Evolutionary conservation across 2,329 filamentous ascomycete species (phyloP).

Genomic region (Fusarium foetens): DNA sequence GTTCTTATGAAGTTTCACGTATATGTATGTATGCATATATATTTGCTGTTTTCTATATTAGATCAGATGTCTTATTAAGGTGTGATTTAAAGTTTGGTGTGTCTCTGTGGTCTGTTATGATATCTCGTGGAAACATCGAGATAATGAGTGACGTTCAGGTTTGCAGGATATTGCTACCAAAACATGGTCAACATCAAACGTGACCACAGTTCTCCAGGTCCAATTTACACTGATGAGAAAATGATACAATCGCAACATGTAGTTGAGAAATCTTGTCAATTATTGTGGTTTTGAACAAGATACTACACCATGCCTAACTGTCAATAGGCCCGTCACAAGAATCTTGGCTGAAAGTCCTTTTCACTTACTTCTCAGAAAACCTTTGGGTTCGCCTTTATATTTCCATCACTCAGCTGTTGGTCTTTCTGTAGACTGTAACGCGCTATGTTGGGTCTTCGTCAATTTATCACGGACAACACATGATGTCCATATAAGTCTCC

Average conservation of each 20-base stretch:
- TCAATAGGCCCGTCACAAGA: background rate
- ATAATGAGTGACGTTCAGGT: background rate
- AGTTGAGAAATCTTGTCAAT: no score
- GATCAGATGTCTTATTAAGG: fast-evolving
- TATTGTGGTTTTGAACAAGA: background rate
- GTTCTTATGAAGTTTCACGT: background rate
- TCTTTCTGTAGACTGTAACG: background rate
- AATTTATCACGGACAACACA: background rate
- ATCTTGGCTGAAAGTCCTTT: background rate
- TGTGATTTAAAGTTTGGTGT: background rate
- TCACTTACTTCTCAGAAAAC: background rate
- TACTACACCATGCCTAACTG: background rate
- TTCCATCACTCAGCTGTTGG: background rate
- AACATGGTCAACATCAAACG: background rate
- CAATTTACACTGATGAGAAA: background rate
- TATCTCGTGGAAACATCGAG: background rate
- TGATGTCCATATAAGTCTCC: background rate
- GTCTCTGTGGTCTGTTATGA: background rate
- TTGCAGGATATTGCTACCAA: background rate
- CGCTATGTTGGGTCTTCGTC: background rate
- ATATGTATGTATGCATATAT: background rate
- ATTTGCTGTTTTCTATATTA: background rate
- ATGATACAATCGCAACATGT: background rate
- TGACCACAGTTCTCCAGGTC: background rate
- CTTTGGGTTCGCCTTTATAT: no score